Percentiles rank a stretch among this genome's conserved stretches.
Evolutionary conservation across 805 yeast genomes (phyloP).

Genomic region (Schwanniomyces yamadae): DNA sequence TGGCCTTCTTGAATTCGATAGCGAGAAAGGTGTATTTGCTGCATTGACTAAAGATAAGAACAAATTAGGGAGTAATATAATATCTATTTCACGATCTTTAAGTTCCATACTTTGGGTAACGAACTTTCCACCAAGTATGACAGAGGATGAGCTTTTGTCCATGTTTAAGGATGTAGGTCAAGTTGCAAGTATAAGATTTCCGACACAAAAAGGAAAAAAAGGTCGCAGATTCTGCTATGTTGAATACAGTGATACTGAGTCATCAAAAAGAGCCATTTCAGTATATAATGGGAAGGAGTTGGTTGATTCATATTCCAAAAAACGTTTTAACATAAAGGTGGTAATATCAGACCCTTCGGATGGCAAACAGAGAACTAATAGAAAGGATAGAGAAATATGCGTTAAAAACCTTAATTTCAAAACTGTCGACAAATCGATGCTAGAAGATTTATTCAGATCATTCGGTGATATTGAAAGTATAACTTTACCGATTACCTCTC

Average conservation of each 20-base stretch:
- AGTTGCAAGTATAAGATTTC: conserved; percentile 57
- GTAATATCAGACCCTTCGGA: conserved; percentile 58
- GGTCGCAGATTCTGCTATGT: conserved; percentile 73
- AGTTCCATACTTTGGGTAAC: conserved; percentile 68
- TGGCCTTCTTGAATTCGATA: conserved; percentile 61
- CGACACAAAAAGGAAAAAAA: conserved; percentile 54
- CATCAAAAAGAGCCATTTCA: conserved; percentile 44
- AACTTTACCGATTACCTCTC: conserved; percentile 44
- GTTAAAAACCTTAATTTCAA: conserved; percentile 52
- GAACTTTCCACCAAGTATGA: conserved; percentile 62
- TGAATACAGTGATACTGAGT: conserved; percentile 47
- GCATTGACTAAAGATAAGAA: conserved; percentile 64
- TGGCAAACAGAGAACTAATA: conserved; percentile 41
- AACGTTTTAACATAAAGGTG: conserved; percentile 46
- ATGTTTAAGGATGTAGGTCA: conserved; percentile 43
- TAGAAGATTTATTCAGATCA: conserved; percentile 43
- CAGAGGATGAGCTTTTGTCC: conserved; percentile 34
- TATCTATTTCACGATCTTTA: conserved; percentile 46
- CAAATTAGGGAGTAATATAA: conserved; percentile 37
- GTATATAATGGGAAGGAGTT: conserved; percentile 38
- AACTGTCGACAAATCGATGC: conserved; percentile 33
- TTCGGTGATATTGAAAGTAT: conserved; percentile 57
- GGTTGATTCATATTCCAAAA: conserved; percentile 23
- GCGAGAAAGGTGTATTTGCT: conserved; percentile 47
- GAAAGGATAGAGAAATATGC: conserved; percentile 57